A percentile compares a stretch with the other conserved stretches of the same genome.
phyloP scores from a whole-genome alignment of 2,329 filamentous ascomycete species.

The Sporothrix protearum region DNA sequence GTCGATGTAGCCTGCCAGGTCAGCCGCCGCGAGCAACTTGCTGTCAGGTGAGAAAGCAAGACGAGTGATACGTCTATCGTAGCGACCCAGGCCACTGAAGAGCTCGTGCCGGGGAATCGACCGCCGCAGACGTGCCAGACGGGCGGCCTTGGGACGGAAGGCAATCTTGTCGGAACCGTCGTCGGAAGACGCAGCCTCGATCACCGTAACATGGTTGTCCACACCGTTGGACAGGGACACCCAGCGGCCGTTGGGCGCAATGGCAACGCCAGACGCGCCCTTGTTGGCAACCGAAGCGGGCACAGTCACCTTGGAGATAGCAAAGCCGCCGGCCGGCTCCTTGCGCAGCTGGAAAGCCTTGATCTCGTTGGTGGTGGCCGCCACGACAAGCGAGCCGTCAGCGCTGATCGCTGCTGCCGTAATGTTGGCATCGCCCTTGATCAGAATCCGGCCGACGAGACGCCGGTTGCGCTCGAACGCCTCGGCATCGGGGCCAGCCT shows the following conservation, averaged over 20 bases:
- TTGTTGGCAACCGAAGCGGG: constrained; percentile 53
- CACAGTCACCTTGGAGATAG: constrained; percentile 66
- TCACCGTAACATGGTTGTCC: constrained; percentile 39
- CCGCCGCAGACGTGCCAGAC: constrained; percentile 45
- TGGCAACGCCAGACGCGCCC: constrained; percentile 66
- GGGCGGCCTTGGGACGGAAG: constrained; percentile 45
- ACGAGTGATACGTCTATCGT: constrained; percentile 72
- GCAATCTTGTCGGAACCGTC: constrained; percentile 29
- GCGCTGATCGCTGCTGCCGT: constrained; percentile 64
- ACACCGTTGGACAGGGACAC: constrained; percentile 47
- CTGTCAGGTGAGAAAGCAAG: constrained; percentile 77
- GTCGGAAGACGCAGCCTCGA: constrained; percentile 42
- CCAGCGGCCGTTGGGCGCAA: constrained; percentile 70
- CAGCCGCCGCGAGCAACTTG: constrained; percentile 71
- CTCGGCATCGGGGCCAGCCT: constrained; percentile 28
- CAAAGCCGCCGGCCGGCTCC: constrained; percentile 52
- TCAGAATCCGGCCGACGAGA: constrained; percentile 64
- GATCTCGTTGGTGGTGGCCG: constrained; percentile 69
- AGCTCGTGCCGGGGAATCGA: constrained; percentile 52
- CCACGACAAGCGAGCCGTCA: constrained; percentile 70
- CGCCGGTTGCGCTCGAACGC: constrained; percentile 53
- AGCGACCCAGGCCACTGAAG: constrained; percentile 67
- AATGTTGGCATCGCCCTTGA: constrained; percentile 77
- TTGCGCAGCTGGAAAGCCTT: constrained; percentile 71
- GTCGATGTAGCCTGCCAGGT: constrained; percentile 81